These are phyloP conservation scores for Linum tenue DNA, from an alignment of 345 rosid species.

Conservation along the genomic window DNA sequence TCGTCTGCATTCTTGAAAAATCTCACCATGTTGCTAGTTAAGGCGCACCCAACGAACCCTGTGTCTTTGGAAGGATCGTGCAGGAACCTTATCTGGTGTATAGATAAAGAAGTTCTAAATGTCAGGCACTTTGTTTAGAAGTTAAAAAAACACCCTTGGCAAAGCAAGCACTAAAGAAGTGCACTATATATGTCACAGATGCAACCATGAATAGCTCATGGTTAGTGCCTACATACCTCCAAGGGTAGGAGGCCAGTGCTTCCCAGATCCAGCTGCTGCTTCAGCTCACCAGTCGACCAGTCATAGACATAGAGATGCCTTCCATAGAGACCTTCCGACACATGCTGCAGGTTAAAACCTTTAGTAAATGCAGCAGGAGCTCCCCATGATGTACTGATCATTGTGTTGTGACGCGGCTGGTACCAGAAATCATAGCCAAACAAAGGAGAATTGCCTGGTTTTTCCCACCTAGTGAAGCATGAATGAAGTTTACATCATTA, in stretches of 20 bases:
- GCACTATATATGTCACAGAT: not conserved
- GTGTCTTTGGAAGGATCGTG: slow-evolving; percentile 72
- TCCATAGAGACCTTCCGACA: slow-evolving; percentile 80
- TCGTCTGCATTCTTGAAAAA: slow-evolving; percentile 70
- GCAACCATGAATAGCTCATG: not conserved
- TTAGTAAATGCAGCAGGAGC: slow-evolving; percentile 78
- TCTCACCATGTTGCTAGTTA: slow-evolving; percentile 70
- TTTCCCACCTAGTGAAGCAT: slow-evolving; percentile 64
- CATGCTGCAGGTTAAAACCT: slow-evolving; percentile 72
- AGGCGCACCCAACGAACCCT: slow-evolving; percentile 76
- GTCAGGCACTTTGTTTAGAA: not conserved
- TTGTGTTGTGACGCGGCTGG: slow-evolving; percentile 82
- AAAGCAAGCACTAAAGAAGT: not conserved
- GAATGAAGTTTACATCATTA: not conserved
- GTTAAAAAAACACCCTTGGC: not conserved
- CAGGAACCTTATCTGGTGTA: slow-evolving; percentile 64
- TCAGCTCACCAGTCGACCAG: slow-evolving; percentile 87
- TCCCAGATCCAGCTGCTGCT: slow-evolving; percentile 86
- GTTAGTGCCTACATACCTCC: slow-evolving; percentile 36
- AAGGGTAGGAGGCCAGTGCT: slow-evolving; percentile 66
- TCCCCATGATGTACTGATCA: slow-evolving; percentile 94
- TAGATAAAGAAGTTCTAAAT: slow-evolving; percentile 1
- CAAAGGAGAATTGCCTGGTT: slow-evolving; percentile 64
- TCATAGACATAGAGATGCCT: slow-evolving; percentile 70
- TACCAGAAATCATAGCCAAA: slow-evolving; percentile 95